A percentile compares a stretch with the other conserved stretches of the same genome.
Conservation (phyloP, 2,329 filamentous ascomycete species). For the Sphaerostilbella broomeana region DNA sequence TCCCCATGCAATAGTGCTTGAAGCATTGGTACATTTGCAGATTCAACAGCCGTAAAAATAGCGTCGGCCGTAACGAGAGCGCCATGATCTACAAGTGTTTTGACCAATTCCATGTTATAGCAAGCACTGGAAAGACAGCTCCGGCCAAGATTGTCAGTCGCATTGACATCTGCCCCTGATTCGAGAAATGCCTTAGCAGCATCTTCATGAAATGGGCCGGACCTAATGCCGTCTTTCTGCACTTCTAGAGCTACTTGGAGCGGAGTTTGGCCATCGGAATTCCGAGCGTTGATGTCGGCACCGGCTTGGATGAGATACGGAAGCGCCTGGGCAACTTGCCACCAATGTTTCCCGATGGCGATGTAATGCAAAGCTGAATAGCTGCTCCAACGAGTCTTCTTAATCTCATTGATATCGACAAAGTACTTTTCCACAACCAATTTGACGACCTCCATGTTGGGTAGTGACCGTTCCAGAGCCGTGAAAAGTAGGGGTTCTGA, state of each 20-base stretch:
- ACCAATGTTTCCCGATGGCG: constrained; percentile 15
- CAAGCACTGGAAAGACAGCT: constrained; percentile 14
- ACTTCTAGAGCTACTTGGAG: constrained; percentile 16
- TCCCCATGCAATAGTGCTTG: constrained; percentile 13
- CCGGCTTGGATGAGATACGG: constrained; percentile 18
- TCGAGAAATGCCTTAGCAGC: constrained; percentile 17
- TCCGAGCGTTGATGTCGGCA: constrained; percentile 14
- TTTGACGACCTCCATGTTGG: constrained; percentile 30
- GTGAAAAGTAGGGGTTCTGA: constrained; percentile 19
- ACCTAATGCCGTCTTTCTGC: too few species aligned
- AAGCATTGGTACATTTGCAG: constrained; percentile 5
- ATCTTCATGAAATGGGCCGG: constrained; percentile 12
- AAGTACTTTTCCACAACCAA: constrained; percentile 28
- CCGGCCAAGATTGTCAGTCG: constrained; percentile 6
- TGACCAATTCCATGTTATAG: constrained; percentile 10
- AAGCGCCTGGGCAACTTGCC: constrained; percentile 19
- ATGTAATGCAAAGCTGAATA: constrained; percentile 15
- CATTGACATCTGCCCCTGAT: constrained; percentile 20
- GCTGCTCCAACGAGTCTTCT: not conserved
- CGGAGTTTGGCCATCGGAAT: constrained; percentile 13
- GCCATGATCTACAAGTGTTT: constrained; percentile 15
- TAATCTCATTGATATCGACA: constrained; percentile 25
- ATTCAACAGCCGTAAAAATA: constrained; percentile 16
- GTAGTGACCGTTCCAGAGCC: constrained; percentile 25
- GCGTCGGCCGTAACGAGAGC: constrained; percentile 12